A percentile compares a stretch with the other conserved stretches of the same genome.
Evolutionary conservation across 2,329 filamentous ascomycete species (phyloP).

Genomic region (Xylaria multiplex): DNA sequence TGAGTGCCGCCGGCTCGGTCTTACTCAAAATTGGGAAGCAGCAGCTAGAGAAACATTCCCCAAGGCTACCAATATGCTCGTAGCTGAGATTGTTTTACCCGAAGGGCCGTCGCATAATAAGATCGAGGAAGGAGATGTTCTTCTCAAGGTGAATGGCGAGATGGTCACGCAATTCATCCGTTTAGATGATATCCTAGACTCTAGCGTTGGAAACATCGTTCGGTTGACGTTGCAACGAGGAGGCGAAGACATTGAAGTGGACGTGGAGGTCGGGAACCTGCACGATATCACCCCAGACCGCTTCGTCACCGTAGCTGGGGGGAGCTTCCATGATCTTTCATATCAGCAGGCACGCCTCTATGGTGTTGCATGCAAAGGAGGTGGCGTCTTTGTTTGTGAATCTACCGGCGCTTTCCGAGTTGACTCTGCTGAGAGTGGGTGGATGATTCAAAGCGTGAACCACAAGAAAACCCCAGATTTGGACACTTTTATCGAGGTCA

Average conservation of each 20-base stretch:
- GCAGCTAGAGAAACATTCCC: slow-evolving; percentile 85
- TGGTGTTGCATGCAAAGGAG: slow-evolving; percentile 86
- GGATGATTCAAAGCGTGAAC: slow-evolving; percentile 92
- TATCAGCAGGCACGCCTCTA: slow-evolving; percentile 98
- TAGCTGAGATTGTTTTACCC: slow-evolving; percentile 93
- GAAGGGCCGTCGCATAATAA: slow-evolving; percentile 87
- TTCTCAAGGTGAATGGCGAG: slow-evolving; percentile 93
- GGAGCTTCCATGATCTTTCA: slow-evolving; percentile 93
- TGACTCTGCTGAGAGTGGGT: slow-evolving; percentile 88
- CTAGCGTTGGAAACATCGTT: slow-evolving; percentile 81
- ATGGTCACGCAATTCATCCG: slow-evolving; percentile 92
- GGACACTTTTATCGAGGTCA: slow-evolving; percentile 87
- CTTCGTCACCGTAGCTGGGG: slow-evolving; percentile 93
- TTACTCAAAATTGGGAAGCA: slow-evolving; percentile 87
- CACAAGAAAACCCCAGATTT: slow-evolving; percentile 91
- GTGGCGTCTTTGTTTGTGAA: slow-evolving; percentile 86
- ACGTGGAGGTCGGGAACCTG: slow-evolving; percentile 86
- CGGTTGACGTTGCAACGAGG: slow-evolving; percentile 87
- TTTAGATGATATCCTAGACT: slow-evolving; percentile 90
- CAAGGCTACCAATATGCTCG: slow-evolving; percentile 94
- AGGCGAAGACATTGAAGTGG: slow-evolving; percentile 85
- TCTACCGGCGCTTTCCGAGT: slow-evolving; percentile 94
- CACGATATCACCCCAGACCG: slow-evolving; percentile 95
- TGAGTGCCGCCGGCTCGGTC: slow-evolving; percentile 88
- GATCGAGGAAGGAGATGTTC: slow-evolving; percentile 91